A percentile compares a stretch with the other conserved stretches of the same genome.
Evolutionary conservation across 2,329 filamentous ascomycete species (phyloP).

Genomic region (Botryosphaeria dothidea): DNA sequence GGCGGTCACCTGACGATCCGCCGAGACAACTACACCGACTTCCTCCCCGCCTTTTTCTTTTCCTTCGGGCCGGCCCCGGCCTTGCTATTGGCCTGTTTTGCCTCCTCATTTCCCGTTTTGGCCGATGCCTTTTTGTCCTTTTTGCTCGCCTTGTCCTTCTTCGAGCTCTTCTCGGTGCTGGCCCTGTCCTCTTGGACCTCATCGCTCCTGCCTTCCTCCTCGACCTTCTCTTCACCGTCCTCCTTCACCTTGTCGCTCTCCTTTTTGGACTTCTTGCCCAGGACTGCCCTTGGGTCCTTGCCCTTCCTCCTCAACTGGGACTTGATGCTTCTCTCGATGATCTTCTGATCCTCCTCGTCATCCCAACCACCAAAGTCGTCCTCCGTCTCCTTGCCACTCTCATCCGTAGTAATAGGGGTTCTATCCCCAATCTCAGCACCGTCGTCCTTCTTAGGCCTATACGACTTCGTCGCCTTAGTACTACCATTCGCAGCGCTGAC

Average conservation of each 20-base stretch:
- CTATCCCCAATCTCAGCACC: constrained; percentile 59
- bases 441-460: constrained; percentile 37
- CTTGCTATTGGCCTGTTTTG: constrained; percentile 24
- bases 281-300: constrained; percentile 45
- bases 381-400: constrained; percentile 32
- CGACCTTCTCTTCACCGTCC: constrained; percentile 26
- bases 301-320: constrained; percentile 48
- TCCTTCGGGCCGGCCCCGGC: constrained; percentile 29
- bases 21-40: constrained; percentile 14
- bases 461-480: constrained; percentile 33
- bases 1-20: constrained; percentile 13
- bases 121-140: constrained; percentile 15
- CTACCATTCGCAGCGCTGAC: constrained; percentile 34
- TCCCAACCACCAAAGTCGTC: constrained; percentile 52
- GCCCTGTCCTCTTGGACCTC: constrained; percentile 21
- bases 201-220: constrained; percentile 23
- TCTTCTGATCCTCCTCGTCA: constrained; percentile 51
- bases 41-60: constrained; percentile 18
- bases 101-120: constrained; percentile 25
- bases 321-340: constrained; percentile 49
- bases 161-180: constrained; percentile 24
- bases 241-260: constrained; percentile 19
- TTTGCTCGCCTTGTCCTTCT: constrained; percentile 20
- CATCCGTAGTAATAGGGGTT: constrained; percentile 56
- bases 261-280: constrained; percentile 26